Base-by-base conservation (phyloP, 1,139 yeast species). In the Pichia sp. region DNA sequence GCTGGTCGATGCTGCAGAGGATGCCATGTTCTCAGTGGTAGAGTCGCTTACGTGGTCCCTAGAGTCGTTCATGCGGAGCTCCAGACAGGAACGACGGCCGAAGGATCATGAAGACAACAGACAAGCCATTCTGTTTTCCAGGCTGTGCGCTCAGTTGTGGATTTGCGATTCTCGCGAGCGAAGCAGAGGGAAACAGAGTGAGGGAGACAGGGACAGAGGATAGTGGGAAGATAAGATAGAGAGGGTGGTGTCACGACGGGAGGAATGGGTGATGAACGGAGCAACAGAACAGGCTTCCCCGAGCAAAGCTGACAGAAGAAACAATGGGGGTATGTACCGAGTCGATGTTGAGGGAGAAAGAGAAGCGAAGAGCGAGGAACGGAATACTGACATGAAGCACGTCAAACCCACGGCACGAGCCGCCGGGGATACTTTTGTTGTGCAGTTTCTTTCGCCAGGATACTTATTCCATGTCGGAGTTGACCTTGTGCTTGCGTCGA, bases 401-500 rank as follows among this genome's bases (percentile, higher is more conserved):
- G 19, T 38, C 19, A n/a, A n/a, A n/a, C 16, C 29, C 5, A 26
- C 29, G 29, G 29, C 7, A 26, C 29, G 29, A 26, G 41, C 13
- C 41, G 15, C 15, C 41, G 16, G 41, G 8, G 41, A 7, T 16
- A 7, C 41, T 50, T 44, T 23, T 5, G 5, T 44, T 5, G 11
- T 26, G 16, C 26, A 47, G 50, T 38, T 57, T 44, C 48, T 54
- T n/a, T 52, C 57, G 13, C 64, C 80, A 38, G 85, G 85, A 0
- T 79, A 73, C 64, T 60, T 81, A 47, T 70, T 79, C 2, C 87
- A 83, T 65, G 81, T 81, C 59, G 74, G 84, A 0, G 62, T 82
- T 47, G 90, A 84, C 62, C 72, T 84, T 56, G 76, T 85, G 1
- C 70, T 85, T 55, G 70, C 84, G 19, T 82, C 89, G 3, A 77